These are phyloP conservation scores for Cladosporium sp. DNA, from an alignment of 2,329 filamentous ascomycete genomes.

Conservation along the genomic window DNA sequence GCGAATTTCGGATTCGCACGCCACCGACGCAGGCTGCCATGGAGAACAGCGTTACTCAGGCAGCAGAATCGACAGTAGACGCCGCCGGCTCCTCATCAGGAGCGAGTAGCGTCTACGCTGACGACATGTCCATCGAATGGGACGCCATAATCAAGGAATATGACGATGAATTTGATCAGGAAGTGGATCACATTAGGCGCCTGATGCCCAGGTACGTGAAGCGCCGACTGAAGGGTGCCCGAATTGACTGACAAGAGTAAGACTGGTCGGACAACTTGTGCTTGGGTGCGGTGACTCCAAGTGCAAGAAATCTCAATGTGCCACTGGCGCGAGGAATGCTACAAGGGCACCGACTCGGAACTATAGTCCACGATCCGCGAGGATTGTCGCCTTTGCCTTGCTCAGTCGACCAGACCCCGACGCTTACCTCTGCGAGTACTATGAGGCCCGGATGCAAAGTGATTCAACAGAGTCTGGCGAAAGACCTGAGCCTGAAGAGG, in stretches of 20 bases:
- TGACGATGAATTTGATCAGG: neutral
- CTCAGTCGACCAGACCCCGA: conserved; percentile 71
- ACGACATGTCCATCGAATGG: neutral
- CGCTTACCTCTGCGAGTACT: conserved; percentile 52
- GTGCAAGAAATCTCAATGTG: conserved; percentile 69
- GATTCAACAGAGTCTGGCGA: neutral
- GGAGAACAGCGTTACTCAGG: neutral
- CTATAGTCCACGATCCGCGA: conserved; percentile 73
- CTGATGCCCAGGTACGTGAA: neutral
- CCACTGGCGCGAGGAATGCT: conserved; percentile 64
- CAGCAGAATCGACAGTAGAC: neutral
- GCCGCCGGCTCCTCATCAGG: neutral
- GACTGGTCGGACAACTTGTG: conserved; percentile 61
- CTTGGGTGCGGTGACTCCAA: conserved; percentile 63
- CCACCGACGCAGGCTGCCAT: neutral
- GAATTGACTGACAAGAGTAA: too few species aligned
- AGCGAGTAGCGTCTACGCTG: too few species aligned
- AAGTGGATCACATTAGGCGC: neutral
- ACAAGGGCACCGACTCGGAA: conserved; percentile 62
- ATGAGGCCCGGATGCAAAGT: neutral
- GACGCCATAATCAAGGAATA: neutral
- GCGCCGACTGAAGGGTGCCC: too few species aligned
- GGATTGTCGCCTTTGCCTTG: conserved; percentile 69
- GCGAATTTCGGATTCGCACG: too few species aligned
- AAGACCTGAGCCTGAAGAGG: conserved; percentile 20